phyloP scores from a whole-genome alignment of 768 basidiomycete genomes.

The Mycena metata region DNA sequence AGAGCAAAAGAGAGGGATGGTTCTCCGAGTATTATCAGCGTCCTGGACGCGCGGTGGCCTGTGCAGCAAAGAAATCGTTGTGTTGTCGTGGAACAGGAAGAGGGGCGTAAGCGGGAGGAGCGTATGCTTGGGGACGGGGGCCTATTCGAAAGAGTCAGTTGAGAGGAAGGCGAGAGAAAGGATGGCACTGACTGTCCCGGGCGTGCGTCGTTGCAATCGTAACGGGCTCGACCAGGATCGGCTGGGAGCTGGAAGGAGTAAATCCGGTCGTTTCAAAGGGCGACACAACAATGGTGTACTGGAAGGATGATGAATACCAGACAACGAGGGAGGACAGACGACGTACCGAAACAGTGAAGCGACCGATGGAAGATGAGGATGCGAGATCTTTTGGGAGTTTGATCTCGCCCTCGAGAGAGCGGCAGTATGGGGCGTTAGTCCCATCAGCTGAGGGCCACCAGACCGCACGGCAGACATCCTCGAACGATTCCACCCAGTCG shows the following conservation, averaged over 20 bases:
- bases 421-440: conserved; percentile 45
- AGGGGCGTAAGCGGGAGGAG: conserved; percentile 64
- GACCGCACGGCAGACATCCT: conserved; percentile 58
- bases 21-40: conserved; percentile 24
- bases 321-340: conserved; percentile 1
- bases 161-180: background rate
- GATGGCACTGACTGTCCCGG: conserved; percentile 42
- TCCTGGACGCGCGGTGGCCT: conserved; percentile 23
- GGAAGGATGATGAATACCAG: conserved; percentile 21
- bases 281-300: conserved; percentile 63
- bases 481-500: conserved; percentile 60
- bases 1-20: conserved; percentile 15
- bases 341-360: conserved; percentile 66
- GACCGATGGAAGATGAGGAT: conserved; percentile 63
- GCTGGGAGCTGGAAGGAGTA: conserved; percentile 49
- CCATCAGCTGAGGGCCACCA: conserved; percentile 62
- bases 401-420: conserved; percentile 67
- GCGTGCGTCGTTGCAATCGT: conserved; percentile 67
- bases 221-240: conserved; percentile 63
- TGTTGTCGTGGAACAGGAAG: conserved; percentile 45
- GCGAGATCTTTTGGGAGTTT: conserved; percentile 64
- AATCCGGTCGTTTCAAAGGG: conserved; percentile 59
- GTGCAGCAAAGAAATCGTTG: conserved; percentile 46
- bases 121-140: conserved; percentile 62
- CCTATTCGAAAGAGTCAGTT: conserved; percentile 43